phyloP scores from a whole-genome alignment of 805 yeast species.

The Zygotorulaspora chibaensis region DNA sequence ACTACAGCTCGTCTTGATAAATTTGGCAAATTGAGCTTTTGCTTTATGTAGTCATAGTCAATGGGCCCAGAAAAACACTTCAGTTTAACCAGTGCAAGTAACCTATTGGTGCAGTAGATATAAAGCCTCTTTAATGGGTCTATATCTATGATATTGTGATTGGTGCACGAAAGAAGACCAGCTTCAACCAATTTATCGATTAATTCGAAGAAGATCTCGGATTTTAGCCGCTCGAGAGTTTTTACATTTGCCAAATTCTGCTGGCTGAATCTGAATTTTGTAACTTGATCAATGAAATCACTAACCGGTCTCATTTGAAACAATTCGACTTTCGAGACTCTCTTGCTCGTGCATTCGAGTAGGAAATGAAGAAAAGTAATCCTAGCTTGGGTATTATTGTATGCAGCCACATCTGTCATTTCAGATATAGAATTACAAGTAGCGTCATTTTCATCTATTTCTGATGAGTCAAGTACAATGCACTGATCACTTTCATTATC shows the following conservation, averaged over 20 bases:
- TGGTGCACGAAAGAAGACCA: slow-evolving; percentile 13
- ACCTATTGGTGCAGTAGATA: slow-evolving; percentile 11
- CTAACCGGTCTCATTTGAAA: slow-evolving; percentile 6
- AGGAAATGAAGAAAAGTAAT: slow-evolving; percentile 4
- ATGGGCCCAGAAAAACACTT: slow-evolving; percentile 15
- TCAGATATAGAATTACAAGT: neutral
- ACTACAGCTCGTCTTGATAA: slow-evolving; percentile 13
- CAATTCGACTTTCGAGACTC: slow-evolving; percentile 5
- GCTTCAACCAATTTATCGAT: slow-evolving; percentile 3
- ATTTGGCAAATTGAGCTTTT: slow-evolving; percentile 5
- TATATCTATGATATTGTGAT: slow-evolving; percentile 8
- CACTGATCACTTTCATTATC: neutral
- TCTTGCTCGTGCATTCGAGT: neutral
- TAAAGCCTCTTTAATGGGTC: slow-evolving; percentile 10
- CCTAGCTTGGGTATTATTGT: slow-evolving; percentile 7
- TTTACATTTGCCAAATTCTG: slow-evolving; percentile 9
- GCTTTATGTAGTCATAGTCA: slow-evolving; percentile 8
- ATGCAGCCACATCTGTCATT: slow-evolving; percentile 2
- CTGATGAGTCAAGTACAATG: neutral
- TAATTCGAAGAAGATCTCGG: slow-evolving; percentile 8
- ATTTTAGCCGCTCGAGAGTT: slow-evolving; percentile 7
- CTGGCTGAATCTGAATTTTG: slow-evolving; percentile 6
- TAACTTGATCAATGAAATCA: slow-evolving; percentile 4
- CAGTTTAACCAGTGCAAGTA: slow-evolving; percentile 13
- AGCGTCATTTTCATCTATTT: neutral